Conservation (phyloP, 2,329 filamentous ascomycete genomes). For the Aspergillus sp. region DNA sequence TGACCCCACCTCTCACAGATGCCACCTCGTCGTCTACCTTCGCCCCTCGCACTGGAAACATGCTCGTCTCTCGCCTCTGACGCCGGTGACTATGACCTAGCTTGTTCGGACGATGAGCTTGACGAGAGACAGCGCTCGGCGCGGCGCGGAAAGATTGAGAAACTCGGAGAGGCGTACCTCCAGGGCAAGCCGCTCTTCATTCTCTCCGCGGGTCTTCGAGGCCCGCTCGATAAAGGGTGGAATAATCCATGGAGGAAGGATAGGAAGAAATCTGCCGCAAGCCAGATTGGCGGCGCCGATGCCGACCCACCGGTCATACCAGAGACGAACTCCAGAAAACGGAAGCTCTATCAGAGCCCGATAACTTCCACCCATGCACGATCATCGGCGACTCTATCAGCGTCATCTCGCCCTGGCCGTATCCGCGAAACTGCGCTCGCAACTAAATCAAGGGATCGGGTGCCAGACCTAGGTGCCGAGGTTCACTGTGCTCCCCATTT, state of each 20-base stretch:
- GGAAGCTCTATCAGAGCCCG: slow-evolving; percentile 26
- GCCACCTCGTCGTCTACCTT: slow-evolving; percentile 37
- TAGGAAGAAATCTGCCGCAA: slow-evolving; percentile 15
- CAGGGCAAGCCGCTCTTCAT: slow-evolving; percentile 51
- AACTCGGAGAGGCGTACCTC: slow-evolving; percentile 46
- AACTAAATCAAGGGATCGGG: background rate
- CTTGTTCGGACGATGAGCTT: slow-evolving; percentile 47
- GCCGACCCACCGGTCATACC: slow-evolving; percentile 30
- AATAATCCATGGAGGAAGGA: slow-evolving; percentile 50
- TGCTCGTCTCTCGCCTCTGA: slow-evolving; percentile 31
- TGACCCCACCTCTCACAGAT: slow-evolving; percentile 31
- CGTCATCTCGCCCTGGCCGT: background rate
- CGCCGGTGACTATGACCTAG: slow-evolving; percentile 32
- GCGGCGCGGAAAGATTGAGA: slow-evolving; percentile 50
- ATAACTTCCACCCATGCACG: slow-evolving; percentile 5
- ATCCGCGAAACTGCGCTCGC: background rate
- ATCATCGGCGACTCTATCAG: background rate
- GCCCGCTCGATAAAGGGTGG: slow-evolving; percentile 52
- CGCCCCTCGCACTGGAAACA: slow-evolving; percentile 43
- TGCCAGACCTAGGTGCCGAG: background rate
- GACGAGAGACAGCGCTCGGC: slow-evolving; percentile 36
- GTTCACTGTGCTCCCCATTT: background rate
- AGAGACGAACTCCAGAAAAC: slow-evolving; percentile 33
- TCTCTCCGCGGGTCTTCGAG: slow-evolving; percentile 49
- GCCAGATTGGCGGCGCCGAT: background rate